A percentile compares a stretch with the other conserved stretches of the same genome.
These are phyloP conservation scores for Alternaria novae-zelandiae DNA, from an alignment of 2,329 filamentous ascomycete species.

Conservation along the genomic window DNA sequence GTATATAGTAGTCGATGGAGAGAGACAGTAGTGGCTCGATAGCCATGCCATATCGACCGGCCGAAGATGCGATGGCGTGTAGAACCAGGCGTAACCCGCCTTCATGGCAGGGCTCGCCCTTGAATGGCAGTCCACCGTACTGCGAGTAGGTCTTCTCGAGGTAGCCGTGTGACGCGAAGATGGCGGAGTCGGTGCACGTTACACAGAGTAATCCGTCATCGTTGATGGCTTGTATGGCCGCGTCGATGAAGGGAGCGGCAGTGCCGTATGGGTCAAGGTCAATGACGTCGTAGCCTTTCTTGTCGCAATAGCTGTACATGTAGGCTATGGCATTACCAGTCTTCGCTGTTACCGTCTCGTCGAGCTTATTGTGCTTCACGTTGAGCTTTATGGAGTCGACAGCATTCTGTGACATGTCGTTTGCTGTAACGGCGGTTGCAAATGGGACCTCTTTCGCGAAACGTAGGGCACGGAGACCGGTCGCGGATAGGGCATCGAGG, in stretches of 20 bases:
- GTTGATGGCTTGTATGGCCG: constrained; percentile 83
- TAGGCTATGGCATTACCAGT: constrained; percentile 85
- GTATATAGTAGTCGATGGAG: constrained; percentile 93
- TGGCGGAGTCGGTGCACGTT: constrained; percentile 93
- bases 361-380: constrained; percentile 79
- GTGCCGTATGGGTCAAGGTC: constrained; percentile 97
- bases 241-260: constrained; percentile 89
- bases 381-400: constrained; percentile 84
- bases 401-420: constrained; percentile 82
- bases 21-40: constrained; percentile 92
- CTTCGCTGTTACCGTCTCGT: constrained; percentile 72
- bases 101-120: constrained; percentile 86
- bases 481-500: constrained; percentile 92
- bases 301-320: constrained; percentile 80
- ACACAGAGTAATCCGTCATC: constrained; percentile 92
- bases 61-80: constrained; percentile 78
- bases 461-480: constrained; percentile 85
- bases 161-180: constrained; percentile 94
- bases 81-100: constrained; percentile 86
- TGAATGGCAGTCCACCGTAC: constrained; percentile 90
- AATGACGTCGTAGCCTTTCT: constrained; percentile 80
- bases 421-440: constrained; percentile 80
- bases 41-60: constrained; percentile 82
- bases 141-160: constrained; percentile 91
- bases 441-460: constrained; percentile 93